Conservation (phyloP, 306 rosid species). For the Vigna trinervia region DNA sequence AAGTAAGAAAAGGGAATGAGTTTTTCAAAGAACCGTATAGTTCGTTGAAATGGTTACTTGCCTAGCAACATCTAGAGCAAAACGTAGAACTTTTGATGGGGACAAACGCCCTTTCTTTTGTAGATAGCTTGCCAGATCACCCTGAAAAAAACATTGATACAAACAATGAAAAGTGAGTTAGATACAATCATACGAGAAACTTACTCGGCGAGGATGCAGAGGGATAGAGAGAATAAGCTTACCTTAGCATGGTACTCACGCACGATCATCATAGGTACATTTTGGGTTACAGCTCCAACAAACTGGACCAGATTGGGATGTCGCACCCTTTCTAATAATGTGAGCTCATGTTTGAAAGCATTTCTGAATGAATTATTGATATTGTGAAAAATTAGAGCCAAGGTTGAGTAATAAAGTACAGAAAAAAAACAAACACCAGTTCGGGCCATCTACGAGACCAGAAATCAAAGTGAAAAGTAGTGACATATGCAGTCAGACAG, state of each 20-base stretch:
- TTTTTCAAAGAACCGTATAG: constrained; percentile 18
- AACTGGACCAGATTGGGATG: constrained; percentile 98
- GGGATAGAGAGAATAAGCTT: constrained; percentile 48
- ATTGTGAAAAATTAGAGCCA: constrained; percentile 30
- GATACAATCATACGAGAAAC: constrained; percentile 25
- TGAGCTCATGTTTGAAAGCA: constrained; percentile 92
- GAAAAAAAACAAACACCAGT: constrained; percentile 36
- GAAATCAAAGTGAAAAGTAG: constrained; percentile 43
- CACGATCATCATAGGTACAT: constrained; percentile 98
- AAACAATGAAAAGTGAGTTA: constrained; percentile 44
- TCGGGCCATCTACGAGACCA: constrained; percentile 23
- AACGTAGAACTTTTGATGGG: constrained; percentile 83
- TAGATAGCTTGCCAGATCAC: constrained; percentile 86
- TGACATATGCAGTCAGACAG: constrained; percentile 21
- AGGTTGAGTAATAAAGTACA: constrained; percentile 33
- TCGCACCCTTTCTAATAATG: constrained; percentile 89
- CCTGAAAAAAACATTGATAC: constrained; percentile 61
- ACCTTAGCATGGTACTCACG: constrained; percentile 93
- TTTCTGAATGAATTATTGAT: constrained; percentile 58
- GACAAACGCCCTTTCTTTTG: constrained; percentile 93
- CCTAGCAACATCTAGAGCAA: constrained; percentile 95
- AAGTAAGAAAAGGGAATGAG: constrained; percentile 20
- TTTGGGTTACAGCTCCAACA: constrained; percentile 99
- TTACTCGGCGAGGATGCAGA: constrained; percentile 21
- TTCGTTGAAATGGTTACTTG: constrained; percentile 55